Base-by-base conservation (phyloP, 768 basidiomycete genomes). In the Dentipellis sp. region DNA sequence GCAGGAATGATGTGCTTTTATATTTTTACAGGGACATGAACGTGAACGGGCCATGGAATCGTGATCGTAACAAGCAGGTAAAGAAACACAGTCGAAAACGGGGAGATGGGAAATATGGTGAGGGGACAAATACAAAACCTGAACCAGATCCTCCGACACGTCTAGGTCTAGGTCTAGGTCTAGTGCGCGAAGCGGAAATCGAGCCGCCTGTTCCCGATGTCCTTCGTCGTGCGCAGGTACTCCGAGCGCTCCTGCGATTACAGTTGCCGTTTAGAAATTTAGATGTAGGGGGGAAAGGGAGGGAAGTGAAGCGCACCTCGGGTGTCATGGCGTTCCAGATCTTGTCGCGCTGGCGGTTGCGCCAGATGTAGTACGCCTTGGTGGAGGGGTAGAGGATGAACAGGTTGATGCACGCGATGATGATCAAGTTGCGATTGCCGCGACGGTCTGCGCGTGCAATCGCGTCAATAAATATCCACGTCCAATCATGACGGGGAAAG, bases 271-370 rank as follows among this genome's bases (percentile, higher is more conserved):
- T 45, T 17, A 19, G 42, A 9, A 9, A 45, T 8, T 21, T 29
- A 29, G 7, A 5, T 10, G 21, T 11, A 16, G 29, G 4, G 7
- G 1, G n/a, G 34, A 23, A 55, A 10, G 14, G 19, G 19, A 58
- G 51, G 14, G 23, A 4, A 40, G 29, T 14, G 21, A 39, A 21
- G 17, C 50, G 21, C 38, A 50, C 55, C 69, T 79, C 73, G 1
- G 68, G 48, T 1, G 74, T 80, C 82, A 81, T 82, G 0, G 71
- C 68, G 59, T 81, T 72, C 84, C 84, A 86, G 1, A 76, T 72
- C 63, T 69, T 75, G 6, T 71, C 78, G 45, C 76, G 74, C 64
- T 76, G 74, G 23, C 69, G 70, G 62, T 86, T 87, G 16, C 80
- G 72, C 77, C 79, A 84, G 34, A 77, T 66, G 58, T 82, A 80